phyloP scores from a whole-genome alignment of 306 rosid species.

The Casuarina cunninghamiana region DNA sequence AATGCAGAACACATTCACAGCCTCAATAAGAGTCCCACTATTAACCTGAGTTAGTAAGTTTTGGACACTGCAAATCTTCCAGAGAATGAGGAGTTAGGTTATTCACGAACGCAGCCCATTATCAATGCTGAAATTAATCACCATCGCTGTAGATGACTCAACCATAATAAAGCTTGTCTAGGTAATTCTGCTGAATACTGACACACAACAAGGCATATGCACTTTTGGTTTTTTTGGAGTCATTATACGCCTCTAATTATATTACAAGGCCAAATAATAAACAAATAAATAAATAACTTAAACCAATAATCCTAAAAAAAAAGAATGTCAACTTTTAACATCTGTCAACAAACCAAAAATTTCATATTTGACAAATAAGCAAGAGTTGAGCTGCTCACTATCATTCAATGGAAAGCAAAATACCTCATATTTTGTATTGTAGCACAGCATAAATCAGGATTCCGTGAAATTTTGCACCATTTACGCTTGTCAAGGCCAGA shows the following conservation, averaged over 20 bases:
- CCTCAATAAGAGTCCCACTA: too few species aligned
- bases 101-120: not conserved
- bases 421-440: slow-evolving; percentile 67
- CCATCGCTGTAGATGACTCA: not conserved
- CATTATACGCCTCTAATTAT: not conserved
- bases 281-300: too few species aligned
- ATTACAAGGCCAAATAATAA: not conserved
- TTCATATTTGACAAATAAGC: slow-evolving; percentile 11
- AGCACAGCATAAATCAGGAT: slow-evolving; percentile 65
- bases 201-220: not conserved
- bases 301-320: too few species aligned
- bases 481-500: slow-evolving; percentile 47
- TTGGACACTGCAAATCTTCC: too few species aligned
- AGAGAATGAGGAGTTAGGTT: not conserved
- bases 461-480: slow-evolving; percentile 80
- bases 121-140: not conserved
- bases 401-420: slow-evolving; percentile 2
- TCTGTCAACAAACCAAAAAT: not conserved
- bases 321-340: not conserved
- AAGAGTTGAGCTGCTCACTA: slow-evolving; percentile 4
- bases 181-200: not conserved
- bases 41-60: too few species aligned
- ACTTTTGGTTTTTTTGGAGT: not conserved
- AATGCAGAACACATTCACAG: too few species aligned
- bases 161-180: not conserved